A percentile compares a stretch with the other conserved stretches of the same genome.
Evolutionary conservation across 2,329 filamentous ascomycete genomes (phyloP).

Genomic region (Talaromyces sp.): DNA sequence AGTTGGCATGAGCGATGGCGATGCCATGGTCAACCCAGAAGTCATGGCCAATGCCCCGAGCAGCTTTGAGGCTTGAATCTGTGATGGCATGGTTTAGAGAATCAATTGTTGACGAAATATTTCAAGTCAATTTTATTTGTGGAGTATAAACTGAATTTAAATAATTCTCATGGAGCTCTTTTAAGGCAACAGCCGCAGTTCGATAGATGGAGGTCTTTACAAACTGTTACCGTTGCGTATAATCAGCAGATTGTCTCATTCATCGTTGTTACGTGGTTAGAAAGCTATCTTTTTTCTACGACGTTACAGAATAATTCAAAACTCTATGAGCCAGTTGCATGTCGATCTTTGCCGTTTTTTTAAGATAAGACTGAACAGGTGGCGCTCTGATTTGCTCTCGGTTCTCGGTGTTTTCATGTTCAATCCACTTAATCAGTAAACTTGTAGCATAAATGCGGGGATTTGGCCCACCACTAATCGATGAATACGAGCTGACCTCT

Average conservation of each 20-base stretch:
- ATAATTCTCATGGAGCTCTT: not conserved
- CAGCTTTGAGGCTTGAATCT: not conserved
- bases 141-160: not conserved
- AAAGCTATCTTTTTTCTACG: no score
- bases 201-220: not conserved
- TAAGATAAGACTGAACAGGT: no score
- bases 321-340: no score
- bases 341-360: no score
- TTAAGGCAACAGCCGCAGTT: not conserved
- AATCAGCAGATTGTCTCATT: not conserved
- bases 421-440: no score
- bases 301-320: no score
- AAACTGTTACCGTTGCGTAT: not conserved
- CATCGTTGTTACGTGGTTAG: no score
- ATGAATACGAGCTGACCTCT: no score
- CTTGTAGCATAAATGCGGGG: no score
- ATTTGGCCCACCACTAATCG: no score
- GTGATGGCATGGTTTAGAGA: not conserved
- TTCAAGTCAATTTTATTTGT: not conserved
- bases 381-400: no score
- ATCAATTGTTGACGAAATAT: not conserved
- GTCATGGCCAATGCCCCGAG: not conserved
- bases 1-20: constrained; percentile 15
- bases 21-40: not conserved
- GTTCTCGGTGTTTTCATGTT: no score